Conservation (phyloP, 805 yeast genomes). For the Kodamaea laetipori region DNA sequence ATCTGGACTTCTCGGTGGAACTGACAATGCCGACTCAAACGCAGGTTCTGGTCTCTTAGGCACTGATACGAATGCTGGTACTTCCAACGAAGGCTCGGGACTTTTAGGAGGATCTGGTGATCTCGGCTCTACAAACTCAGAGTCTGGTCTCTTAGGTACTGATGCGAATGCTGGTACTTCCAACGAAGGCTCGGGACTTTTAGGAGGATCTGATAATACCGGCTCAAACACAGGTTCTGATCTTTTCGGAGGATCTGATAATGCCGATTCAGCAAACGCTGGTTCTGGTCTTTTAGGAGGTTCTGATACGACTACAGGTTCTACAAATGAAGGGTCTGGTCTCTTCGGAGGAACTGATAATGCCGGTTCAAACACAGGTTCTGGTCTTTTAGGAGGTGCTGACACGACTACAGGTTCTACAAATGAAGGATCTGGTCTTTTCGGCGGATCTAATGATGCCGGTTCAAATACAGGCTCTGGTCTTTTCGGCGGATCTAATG, state of each 20-base stretch:
- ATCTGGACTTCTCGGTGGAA: neutral
- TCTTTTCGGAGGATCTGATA: neutral
- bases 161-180: neutral
- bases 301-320: neutral
- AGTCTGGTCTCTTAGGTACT: slow-evolving; percentile 1
- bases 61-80: neutral
- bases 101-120: neutral
- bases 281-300: slow-evolving; percentile 4
- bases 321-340: neutral
- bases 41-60: neutral
- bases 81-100: neutral
- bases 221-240: neutral
- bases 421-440: neutral
- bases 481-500: neutral
- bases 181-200: neutral
- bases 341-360: neutral
- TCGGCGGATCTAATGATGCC: neutral
- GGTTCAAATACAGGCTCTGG: neutral
- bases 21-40: neutral
- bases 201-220: neutral
- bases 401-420: neutral
- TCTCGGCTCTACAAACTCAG: neutral
- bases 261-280: too few species aligned
- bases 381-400: neutral
- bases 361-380: neutral